These are phyloP conservation scores for Athelia sp. DNA, from an alignment of 1,284 basidiomycete genomes.

Conservation along the genomic window DNA sequence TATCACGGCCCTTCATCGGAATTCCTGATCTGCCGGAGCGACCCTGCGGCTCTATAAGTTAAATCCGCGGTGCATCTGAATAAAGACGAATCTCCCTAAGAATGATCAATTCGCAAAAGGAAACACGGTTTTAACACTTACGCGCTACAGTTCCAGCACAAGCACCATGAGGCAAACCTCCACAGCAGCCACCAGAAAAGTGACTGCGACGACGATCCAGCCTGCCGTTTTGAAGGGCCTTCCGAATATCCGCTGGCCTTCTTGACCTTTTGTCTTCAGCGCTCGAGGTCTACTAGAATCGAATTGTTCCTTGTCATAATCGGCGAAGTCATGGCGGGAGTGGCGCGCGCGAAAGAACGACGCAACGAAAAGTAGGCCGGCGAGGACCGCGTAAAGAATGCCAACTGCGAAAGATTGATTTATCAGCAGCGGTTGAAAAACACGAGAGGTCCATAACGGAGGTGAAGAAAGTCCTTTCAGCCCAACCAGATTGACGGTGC, in stretches of 20 bases:
- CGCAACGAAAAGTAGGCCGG: conserved; percentile 53
- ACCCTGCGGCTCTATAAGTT: no score
- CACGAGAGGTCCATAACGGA: neutral
- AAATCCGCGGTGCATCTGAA: no score
- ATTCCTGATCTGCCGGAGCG: no score
- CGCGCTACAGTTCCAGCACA: neutral
- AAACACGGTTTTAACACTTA: no score
- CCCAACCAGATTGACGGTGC: conserved; percentile 3
- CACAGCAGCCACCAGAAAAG: conserved; percentile 54
- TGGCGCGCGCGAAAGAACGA: conserved; percentile 59
- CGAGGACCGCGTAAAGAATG: conserved; percentile 63
- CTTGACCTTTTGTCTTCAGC: conserved; percentile 49
- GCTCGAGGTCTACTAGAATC: conserved; percentile 14
- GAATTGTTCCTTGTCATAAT: conserved; percentile 31
- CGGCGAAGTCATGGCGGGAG: conserved; percentile 71
- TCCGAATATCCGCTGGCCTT: conserved; percentile 58
- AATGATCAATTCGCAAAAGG: no score
- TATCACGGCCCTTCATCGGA: no score
- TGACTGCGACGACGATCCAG: conserved; percentile 61
- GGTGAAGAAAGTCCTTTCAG: neutral
- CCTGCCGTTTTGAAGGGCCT: conserved; percentile 80
- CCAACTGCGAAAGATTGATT: conserved; percentile 47
- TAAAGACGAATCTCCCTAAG: no score
- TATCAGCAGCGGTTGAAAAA: neutral
- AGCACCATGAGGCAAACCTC: conserved; percentile 64